Base-by-base conservation (phyloP, 1,284 basidiomycete species). In the Cryptococcus floricola region DNA sequence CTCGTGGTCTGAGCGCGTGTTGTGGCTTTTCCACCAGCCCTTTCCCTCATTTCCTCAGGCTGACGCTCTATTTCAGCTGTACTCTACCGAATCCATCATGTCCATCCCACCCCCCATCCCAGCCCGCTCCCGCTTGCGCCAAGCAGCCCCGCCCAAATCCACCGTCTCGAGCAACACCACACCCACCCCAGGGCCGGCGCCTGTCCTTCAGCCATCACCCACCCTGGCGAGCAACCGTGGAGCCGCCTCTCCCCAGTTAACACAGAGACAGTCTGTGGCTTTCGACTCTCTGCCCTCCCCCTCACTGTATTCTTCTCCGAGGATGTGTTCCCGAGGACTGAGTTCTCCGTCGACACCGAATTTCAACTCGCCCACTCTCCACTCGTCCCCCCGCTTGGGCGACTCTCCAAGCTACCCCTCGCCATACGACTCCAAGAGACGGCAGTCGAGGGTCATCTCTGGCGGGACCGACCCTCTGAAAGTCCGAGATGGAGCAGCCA, bases 401-500 rank as follows among this genome's bases (percentile, higher is more conserved):
- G 23, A 16, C 2, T 46, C 54, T 1, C 39, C 51, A 45, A 38
- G 16, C 8, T 25, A 37, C 3, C 25, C 31, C 2, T 34, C 38
- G 23, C 25, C 50, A 27, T 53, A 52, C n/a, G 52, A 48, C 1
- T 6, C 31, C 1, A 54, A 46, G 43, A 50, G 44, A 38, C 52
- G 59, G 50, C 39, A 38, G 23, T 56, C 45, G 4, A 48, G 49
- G 4, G 34, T 27, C 16, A 27, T 60, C 31, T 34, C 31, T 34
- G 31, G 31, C 31, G 31, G 13, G 56, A 60, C 18, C 52, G 63
- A 64, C 39, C 58, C 58, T 13, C 28, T 53, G 23, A 58, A 61
- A 42, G 46, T 62, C 7, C 50, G 48, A 48, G 63, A 64, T 48
- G 62, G 62, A 13, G 39, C 39, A n/a, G 45, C 38, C 19, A 56